Evolutionary conservation across 176 grass and related monocot genomes (phyloP).

Genomic region (Eragrostis curvula): DNA sequence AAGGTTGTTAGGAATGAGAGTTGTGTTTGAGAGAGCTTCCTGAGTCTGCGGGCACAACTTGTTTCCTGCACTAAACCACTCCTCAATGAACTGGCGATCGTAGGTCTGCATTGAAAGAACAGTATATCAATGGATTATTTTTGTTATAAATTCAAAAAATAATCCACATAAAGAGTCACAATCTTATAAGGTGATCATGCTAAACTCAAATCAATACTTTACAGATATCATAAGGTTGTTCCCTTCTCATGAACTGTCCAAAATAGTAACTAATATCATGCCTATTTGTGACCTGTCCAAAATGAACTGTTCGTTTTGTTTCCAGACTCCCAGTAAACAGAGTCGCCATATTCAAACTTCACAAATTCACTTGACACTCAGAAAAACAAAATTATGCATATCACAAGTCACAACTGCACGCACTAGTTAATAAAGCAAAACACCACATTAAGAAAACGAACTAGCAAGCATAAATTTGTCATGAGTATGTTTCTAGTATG

Average conservation of each 20-base stretch:
- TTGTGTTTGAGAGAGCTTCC: slow-evolving; percentile 61
- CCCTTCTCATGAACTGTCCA: not conserved
- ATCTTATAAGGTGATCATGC: not conserved
- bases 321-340: not conserved
- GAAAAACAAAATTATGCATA: not conserved
- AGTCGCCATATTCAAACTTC: not conserved
- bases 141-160: not conserved
- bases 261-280: not conserved
- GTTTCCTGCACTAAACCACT: slow-evolving; percentile 72
- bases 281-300: slow-evolving; percentile 5
- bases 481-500: not conserved
- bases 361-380: not conserved
- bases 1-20: slow-evolving; percentile 66
- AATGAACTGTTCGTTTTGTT: slow-evolving; percentile 15
- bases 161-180: not conserved
- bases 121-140: slow-evolving; percentile 17
- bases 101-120: slow-evolving; percentile 69
- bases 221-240: not conserved
- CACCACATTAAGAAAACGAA: not conserved
- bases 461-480: not conserved
- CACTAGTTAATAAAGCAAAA: too few relatives aligned
- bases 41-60: slow-evolving; percentile 68
- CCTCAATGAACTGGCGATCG: slow-evolving; percentile 67
- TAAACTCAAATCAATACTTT: not conserved
- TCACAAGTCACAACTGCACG: too few relatives aligned